Base-by-base conservation (phyloP, 352 stramenopile species). In the Pythium myriotylum region DNA sequence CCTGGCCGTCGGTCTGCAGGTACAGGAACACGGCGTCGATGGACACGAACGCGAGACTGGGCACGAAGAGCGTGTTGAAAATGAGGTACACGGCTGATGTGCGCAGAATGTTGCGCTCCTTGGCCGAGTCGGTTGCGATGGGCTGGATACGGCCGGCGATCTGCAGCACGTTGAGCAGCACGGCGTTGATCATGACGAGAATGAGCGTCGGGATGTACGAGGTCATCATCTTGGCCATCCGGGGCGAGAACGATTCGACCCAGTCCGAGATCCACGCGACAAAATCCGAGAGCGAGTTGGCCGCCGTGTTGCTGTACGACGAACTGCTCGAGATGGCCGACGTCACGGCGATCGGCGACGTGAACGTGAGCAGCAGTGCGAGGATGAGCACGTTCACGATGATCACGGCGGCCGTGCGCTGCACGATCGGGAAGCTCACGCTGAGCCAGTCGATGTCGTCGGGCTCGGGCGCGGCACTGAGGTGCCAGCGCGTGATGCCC, bases 11-110 rank as follows among this genome's bases (percentile, higher is more conserved):
- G 33, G 76, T 74, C 41, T 88, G 70, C 20, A 95, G 71, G 57
- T 95, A 92, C 40, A 93, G 67, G 39, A 93, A 57, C 26, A 93
- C 76, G 24, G 84, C 82, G 56, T 93, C 85, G 70, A 95, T 95
- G 12, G 86, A 95, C 54, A 92, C 86, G 65, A 95, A 93, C 23
- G 86, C 85, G 46, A 93, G 67, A 55, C 82, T 93, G 5, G 86
- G 86, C 56, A 95, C 84, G 59, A 93, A 92, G 52, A 95, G 84
- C 45, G 86, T 95, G 77, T 93, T 95, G 49, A 95, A 95, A 51
- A 95, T 88, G 61, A 95, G 65, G 59, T 95, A 91, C 59, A 92
- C 77, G 16, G 79, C 76, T 24, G 84, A 87, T 9, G 80, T 90
- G 51, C 81, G 86, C 55, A 95, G 55, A 47, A 95, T 91, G 62